Base-by-base conservation (phyloP, 2,329 filamentous ascomycete species). In the Hawksworthiomyces lignivorus region DNA sequence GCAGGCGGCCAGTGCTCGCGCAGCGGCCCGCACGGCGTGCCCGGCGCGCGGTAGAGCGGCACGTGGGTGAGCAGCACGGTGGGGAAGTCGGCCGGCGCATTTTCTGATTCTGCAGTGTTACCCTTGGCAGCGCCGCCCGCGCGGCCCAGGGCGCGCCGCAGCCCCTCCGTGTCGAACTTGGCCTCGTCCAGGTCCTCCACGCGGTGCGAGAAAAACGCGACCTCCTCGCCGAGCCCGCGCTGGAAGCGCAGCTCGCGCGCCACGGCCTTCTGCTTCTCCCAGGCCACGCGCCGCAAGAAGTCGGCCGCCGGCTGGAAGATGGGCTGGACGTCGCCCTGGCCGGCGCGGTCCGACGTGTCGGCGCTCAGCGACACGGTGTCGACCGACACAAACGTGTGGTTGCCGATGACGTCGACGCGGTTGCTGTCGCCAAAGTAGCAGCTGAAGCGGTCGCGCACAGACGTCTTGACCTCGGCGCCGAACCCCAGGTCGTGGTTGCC, bases 401-500 rank as follows among this genome's bases (percentile, higher is more conserved):
- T 98, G 11, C 87, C 92, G 40, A 97, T 73, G 5, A 97, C 74
- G 59, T 97, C 88, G 17, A 98, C 80, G 8, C 87, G 74, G 60
- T 96, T 97, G n/a, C 82, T 77, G 42, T 92, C 82, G 5, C 92
- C 92, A 63, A 98, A 97, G 57, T 82, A 95, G 4, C 82, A 78
- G 54, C 83, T 77, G 60, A 97, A 98, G 14, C 92, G 73, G 53
- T 92, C 73, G 39, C 89, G 77, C 26, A 95, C 87, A 0, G 84
- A 72, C 8, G 82, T 58, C 57, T 95, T 87, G 36, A 98, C 81
- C 33, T 89, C 84, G 18, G 80, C 80, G 4, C 87, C 90, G 56
- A 97, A 95, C 0, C 92, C 92, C 30, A 97, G 62, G 58, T 98
- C 92, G 58, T 98, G 92, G 55, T 98, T 98, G 3, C 92, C 92